These are phyloP conservation scores for Sclerotinia borealis DNA, from an alignment of 2,329 filamentous ascomycete species.

Conservation along the genomic window DNA sequence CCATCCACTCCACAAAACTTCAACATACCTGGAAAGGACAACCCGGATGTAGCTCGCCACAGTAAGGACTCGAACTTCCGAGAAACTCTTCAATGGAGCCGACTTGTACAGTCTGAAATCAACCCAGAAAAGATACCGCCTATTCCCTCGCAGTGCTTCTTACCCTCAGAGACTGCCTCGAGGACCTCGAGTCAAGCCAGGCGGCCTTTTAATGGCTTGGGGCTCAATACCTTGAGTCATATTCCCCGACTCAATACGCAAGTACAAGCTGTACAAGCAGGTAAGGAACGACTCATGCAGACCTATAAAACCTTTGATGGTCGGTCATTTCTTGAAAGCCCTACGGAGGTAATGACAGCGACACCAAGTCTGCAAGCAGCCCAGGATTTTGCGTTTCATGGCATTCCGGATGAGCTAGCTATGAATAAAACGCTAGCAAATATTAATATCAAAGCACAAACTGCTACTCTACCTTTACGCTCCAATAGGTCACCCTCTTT, in stretches of 20 bases:
- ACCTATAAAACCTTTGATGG: slow-evolving; percentile 27
- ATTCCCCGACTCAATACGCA: slow-evolving; percentile 19
- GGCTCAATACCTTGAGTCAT: slow-evolving; percentile 26
- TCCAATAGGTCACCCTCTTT: background rate
- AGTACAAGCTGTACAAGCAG: background rate
- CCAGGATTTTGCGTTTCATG: slow-evolving; percentile 17
- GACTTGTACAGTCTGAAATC: slow-evolving; percentile 24
- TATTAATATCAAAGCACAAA: slow-evolving; percentile 8
- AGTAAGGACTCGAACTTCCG: slow-evolving; percentile 18
- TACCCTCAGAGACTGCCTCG: slow-evolving; percentile 32
- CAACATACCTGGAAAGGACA: slow-evolving; percentile 1
- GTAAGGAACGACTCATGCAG: slow-evolving; percentile 19
- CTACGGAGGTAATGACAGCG: slow-evolving; percentile 27
- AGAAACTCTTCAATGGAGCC: slow-evolving; percentile 28
- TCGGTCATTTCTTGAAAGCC: slow-evolving; percentile 25
- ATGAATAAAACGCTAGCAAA: slow-evolving; percentile 15
- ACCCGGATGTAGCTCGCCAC: slow-evolving; percentile 2
- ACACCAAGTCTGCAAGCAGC: slow-evolving; percentile 22
- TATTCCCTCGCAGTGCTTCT: slow-evolving; percentile 34
- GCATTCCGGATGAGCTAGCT: slow-evolving; percentile 3
- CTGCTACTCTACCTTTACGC: slow-evolving; percentile 10
- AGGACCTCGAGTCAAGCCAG: slow-evolving; percentile 23
- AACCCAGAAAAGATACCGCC: slow-evolving; percentile 26
- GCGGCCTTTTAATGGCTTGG: slow-evolving; percentile 27
- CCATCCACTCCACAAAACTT: slow-evolving; percentile 2